Conservation (phyloP, 345 rosid genomes). For the Melaleuca alternifolia region DNA sequence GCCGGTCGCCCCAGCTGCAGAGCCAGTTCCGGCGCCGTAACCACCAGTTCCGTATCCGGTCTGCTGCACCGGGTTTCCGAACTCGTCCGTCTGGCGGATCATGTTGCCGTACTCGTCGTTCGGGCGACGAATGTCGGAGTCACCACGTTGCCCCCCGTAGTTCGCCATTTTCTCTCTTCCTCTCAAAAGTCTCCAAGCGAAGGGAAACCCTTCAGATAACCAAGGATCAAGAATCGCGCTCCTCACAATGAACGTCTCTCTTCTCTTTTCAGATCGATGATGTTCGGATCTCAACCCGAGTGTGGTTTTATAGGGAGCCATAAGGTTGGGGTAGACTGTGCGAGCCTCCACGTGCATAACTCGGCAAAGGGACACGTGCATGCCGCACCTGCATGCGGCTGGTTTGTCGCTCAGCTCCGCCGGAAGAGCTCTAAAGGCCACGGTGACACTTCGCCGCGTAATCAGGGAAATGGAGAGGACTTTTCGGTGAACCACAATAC, state of each 20-base stretch:
- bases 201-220: not conserved
- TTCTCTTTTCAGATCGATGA: not conserved
- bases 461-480: not conserved
- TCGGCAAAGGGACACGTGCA: not conserved
- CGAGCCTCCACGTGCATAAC: not conserved
- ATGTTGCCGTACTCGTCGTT: slow-evolving; percentile 11
- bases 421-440: not conserved
- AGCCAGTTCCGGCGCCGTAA: not conserved
- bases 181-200: not conserved
- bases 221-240: not conserved
- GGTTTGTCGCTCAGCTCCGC: not conserved
- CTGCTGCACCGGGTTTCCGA: slow-evolving; percentile 19
- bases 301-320: not conserved
- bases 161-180: slow-evolving; percentile 14
- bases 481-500: not conserved
- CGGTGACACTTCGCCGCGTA: not conserved
- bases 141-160: slow-evolving; percentile 2
- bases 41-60: slow-evolving; percentile 10
- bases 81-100: slow-evolving; percentile 9
- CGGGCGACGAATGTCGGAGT: not conserved
- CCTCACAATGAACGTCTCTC: not conserved
- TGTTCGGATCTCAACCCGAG: not conserved
- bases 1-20: not conserved
- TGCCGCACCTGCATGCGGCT: not conserved
- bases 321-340: not conserved